Evolutionary conservation across 208 protist species (phyloP).

Genomic region (Trypanosoma melophagium): DNA sequence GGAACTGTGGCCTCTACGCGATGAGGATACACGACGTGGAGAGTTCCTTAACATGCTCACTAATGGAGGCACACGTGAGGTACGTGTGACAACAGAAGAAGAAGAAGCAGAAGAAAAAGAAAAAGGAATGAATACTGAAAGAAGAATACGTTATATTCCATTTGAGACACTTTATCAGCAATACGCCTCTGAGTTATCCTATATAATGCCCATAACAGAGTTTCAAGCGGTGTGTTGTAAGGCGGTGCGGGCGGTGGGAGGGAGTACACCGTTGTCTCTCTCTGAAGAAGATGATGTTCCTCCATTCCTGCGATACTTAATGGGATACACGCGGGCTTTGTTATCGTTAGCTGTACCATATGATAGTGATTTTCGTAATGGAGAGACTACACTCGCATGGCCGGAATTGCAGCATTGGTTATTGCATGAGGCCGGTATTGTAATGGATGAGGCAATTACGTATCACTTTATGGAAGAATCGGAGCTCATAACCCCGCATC

Average conservation of each 20-base stretch:
- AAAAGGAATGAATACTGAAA: background rate
- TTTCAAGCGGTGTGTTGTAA: constrained; percentile 1
- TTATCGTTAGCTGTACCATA: background rate
- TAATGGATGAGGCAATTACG: background rate
- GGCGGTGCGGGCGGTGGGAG: background rate
- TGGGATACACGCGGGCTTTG: constrained; percentile 7
- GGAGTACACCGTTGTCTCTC: background rate
- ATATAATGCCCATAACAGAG: background rate
- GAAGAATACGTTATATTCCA: background rate
- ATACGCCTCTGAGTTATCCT: constrained; percentile 4
- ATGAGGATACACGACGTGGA: background rate
- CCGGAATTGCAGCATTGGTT: constrained; percentile 3
- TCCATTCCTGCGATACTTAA: constrained; percentile 10
- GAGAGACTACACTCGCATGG: background rate
- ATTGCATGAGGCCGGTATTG: background rate
- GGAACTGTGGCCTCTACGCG: background rate
- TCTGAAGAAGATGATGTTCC: constrained; percentile 8
- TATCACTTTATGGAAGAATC: background rate
- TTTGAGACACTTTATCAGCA: constrained; percentile 4
- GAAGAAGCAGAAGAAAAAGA: too few relatives aligned
- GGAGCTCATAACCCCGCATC: too few relatives aligned
- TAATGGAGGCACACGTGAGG: background rate
- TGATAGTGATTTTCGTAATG: background rate
- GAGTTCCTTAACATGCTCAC: constrained; percentile 3
- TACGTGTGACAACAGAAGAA: background rate